Conservation (phyloP, 306 rosid genomes). For the Cucurbita moschata region DNA sequence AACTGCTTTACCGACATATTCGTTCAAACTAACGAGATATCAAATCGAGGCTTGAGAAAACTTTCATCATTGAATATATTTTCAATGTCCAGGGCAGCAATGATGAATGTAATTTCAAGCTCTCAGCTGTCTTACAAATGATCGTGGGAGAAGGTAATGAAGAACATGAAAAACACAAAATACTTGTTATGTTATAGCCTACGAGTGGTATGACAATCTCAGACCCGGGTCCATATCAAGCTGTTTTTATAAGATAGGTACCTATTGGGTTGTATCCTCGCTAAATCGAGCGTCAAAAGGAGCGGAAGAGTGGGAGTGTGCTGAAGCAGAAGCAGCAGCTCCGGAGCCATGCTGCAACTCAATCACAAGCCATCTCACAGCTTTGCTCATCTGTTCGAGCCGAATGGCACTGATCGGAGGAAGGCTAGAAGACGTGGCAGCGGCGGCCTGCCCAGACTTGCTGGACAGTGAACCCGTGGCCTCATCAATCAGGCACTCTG, state of each 20-base stretch:
- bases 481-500: constrained; percentile 69
- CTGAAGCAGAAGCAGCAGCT: constrained; percentile 28
- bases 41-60: neutral
- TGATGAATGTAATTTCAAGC: neutral
- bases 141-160: neutral
- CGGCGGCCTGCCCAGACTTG: constrained; percentile 31
- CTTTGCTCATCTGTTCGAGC: constrained; percentile 77
- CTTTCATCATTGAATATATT: neutral
- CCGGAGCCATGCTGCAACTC: constrained; percentile 69
- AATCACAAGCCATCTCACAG: constrained; percentile 64
- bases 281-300: constrained; percentile 65
- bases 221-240: too few relatives aligned
- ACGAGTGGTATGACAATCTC: too few relatives aligned
- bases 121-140: neutral
- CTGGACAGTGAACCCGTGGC: constrained; percentile 56
- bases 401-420: constrained; percentile 64
- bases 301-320: constrained; percentile 45
- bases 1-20: too few relatives aligned
- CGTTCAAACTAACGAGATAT: too few relatives aligned
- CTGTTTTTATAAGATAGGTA: neutral
- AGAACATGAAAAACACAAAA: neutral
- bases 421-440: constrained; percentile 37
- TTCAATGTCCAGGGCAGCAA: neutral
- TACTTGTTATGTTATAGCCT: neutral
- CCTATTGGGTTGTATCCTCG: constrained; percentile 62